phyloP scores from a whole-genome alignment of 129 eudicot species.

The Dittrichia graveolens region DNA sequence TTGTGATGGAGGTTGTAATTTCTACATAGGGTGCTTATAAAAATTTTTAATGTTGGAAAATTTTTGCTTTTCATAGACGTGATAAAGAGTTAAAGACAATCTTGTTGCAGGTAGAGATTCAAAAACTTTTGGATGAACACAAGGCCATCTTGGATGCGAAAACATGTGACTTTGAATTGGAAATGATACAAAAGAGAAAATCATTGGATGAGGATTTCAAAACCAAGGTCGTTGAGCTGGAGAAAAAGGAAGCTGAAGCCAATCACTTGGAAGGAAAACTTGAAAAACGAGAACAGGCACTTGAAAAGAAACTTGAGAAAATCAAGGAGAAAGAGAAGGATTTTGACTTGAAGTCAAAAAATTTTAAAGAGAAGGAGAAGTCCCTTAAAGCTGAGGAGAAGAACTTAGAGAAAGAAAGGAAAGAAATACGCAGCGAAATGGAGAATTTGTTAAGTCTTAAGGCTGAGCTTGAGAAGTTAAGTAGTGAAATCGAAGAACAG shows the following conservation, averaged over 20 bases:
- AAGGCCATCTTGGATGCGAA: constrained; percentile 57
- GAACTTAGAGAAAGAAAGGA: constrained; percentile 63
- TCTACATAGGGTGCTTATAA: background rate
- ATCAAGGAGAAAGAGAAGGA: constrained; percentile 77
- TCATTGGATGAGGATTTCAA: constrained; percentile 68
- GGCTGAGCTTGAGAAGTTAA: constrained; percentile 66
- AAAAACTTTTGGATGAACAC: constrained; percentile 92
- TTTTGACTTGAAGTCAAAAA: constrained; percentile 58
- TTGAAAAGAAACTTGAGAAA: constrained; percentile 79
- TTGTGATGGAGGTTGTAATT: too few species aligned
- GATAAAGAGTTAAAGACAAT: constrained; percentile 22
- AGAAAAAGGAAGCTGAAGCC: constrained; percentile 74
- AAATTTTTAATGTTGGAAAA: background rate
- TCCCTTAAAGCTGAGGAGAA: constrained; percentile 66
- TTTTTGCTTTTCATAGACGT: background rate
- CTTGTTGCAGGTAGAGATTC: constrained; percentile 68
- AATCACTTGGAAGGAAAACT: constrained; percentile 77
- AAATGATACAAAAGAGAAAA: constrained; percentile 73
- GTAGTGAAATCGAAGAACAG: constrained; percentile 58
- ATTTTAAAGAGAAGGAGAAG: constrained; percentile 81
- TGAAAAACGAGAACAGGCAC: constrained; percentile 78
- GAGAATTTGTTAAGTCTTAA: constrained; percentile 60
- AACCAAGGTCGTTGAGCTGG: constrained; percentile 59
- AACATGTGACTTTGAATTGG: constrained; percentile 69
- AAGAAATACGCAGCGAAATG: constrained; percentile 59